Evolutionary conservation across 768 basidiomycete species (phyloP), one percentile per base, ranked within the genome.

Genomic region (Boletellus ananiceps): DNA sequence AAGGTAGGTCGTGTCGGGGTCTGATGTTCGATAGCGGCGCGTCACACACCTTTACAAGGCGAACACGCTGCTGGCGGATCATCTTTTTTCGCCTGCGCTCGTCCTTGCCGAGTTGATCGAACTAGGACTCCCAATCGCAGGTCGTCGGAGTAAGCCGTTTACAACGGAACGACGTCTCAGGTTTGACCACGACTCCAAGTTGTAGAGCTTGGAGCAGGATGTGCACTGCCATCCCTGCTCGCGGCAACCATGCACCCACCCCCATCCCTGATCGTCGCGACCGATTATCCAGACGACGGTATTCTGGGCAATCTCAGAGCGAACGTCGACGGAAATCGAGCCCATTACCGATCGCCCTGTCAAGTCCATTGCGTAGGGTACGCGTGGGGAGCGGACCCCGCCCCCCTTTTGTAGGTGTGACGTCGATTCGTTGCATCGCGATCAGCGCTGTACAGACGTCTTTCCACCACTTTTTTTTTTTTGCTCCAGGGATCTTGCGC

Each of bases 141-240:
- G 68, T 12, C 68, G 65, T 48, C 73, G 71, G 40, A 74, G 83
- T 79, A 44, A 38, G 69, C 50, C 8, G 9, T 38, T 21, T 16
- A 8, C 21, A 8, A 19, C 16, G 14, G 34, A 33, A 29, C 42
- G 44, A 9, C n/a, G 37, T 46, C 19, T 44, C 38, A 39, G 7
- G 34, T 31, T 18, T 47, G n/a, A 53, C 11, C 23, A 35, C 23
- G 38, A 29, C 23, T 5, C 40, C 6, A 41, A 86, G 84, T 83
- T 1, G 59, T 88, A n/a, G 87, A 89, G 61, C 76, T 88, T 3
- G 85, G 83, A 3, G 78, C 84, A 8, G 85, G 87, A 6, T 76
- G 79, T 39, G 85, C 79, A 15, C 62, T 90, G 8, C 86, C 85
- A 5, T 86, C 83, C 0, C 68, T 88, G 1, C 70, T 89, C 1